Conservation (phyloP, 1,284 basidiomycete genomes). For the Ceratorhiza oryzae-sativae region DNA sequence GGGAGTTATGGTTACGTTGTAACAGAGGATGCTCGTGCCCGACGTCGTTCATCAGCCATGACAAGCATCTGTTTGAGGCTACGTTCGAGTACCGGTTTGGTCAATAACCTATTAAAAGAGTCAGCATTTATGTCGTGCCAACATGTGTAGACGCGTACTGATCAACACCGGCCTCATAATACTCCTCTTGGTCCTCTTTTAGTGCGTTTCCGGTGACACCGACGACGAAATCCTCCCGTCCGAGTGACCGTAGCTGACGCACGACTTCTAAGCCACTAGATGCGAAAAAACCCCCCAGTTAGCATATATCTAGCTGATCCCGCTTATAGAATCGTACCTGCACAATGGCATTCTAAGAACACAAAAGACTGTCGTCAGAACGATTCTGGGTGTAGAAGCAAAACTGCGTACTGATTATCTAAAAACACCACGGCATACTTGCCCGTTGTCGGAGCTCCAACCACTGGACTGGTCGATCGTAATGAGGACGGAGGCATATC, state of each 20-base stretch:
- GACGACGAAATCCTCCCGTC: slow-evolving; percentile 73
- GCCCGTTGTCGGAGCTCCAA: background rate
- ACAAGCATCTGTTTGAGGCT: slow-evolving; percentile 62
- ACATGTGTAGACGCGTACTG: slow-evolving; percentile 57
- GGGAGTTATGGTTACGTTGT: background rate
- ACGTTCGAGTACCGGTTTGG: slow-evolving; percentile 71
- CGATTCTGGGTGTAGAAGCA: background rate
- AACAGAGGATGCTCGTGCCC: background rate
- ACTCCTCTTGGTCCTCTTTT: slow-evolving; percentile 73
- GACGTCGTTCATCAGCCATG: slow-evolving; percentile 60
- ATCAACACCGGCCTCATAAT: slow-evolving; percentile 78
- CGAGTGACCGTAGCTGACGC: slow-evolving; percentile 67
- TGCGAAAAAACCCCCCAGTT: background rate
- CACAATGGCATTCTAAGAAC: slow-evolving; percentile 23
- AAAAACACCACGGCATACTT: slow-evolving; percentile 77
- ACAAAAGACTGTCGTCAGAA: background rate
- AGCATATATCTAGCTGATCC: background rate
- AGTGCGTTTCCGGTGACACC: slow-evolving; percentile 64
- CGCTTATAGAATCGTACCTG: background rate
- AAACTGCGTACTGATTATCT: slow-evolving; percentile 68
- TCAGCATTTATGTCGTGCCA: slow-evolving; percentile 13
- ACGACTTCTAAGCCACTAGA: slow-evolving; percentile 71
- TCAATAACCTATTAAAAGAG: slow-evolving; percentile 59
- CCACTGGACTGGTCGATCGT: background rate
- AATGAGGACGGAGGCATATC: slow-evolving; percentile 19